Conservation (phyloP, 169 alveolate genomes). For the Cryptosporidium sp. region DNA sequence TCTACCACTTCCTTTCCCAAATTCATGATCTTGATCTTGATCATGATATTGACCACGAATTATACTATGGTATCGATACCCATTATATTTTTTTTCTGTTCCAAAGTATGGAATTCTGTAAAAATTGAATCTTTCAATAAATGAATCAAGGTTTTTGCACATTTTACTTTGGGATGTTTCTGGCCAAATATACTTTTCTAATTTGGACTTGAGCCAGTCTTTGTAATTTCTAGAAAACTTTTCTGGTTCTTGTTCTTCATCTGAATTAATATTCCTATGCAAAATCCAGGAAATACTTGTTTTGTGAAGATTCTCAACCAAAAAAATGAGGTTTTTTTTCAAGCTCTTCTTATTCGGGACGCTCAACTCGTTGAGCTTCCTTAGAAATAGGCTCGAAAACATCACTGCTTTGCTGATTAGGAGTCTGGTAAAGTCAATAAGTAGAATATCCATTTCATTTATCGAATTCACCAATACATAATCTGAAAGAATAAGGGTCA, state of each 20-base stretch:
- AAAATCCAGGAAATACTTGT: constrained; percentile 35
- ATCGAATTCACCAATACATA: constrained; percentile 13
- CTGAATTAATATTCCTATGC: not conserved
- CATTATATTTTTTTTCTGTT: not conserved
- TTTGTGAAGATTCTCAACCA: constrained; percentile 22
- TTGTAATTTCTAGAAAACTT: constrained; percentile 13
- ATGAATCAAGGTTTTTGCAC: constrained; percentile 4
- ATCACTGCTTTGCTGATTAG: constrained; percentile 31
- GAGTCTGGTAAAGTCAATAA: constrained; percentile 7
- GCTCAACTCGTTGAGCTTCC: constrained; percentile 24
- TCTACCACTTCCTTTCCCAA: not conserved
- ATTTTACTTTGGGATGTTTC: constrained; percentile 13
- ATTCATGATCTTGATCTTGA: not conserved
- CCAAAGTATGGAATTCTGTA: constrained; percentile 4
- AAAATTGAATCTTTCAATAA: constrained; percentile 27
- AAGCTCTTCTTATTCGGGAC: not conserved
- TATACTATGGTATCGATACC: not conserved
- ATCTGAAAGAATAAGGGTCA: constrained; percentile 38
- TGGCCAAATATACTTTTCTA: constrained; percentile 59
- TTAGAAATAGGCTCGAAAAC: constrained; percentile 24
- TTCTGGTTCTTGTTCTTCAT: not conserved
- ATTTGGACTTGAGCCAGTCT: constrained; percentile 14
- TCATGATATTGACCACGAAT: not conserved
- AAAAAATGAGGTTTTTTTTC: constrained; percentile 11
- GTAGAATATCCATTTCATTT: constrained; percentile 4